Conservation (phyloP, 352 stramenopile species). For the Pythium aristosporum region DNA sequence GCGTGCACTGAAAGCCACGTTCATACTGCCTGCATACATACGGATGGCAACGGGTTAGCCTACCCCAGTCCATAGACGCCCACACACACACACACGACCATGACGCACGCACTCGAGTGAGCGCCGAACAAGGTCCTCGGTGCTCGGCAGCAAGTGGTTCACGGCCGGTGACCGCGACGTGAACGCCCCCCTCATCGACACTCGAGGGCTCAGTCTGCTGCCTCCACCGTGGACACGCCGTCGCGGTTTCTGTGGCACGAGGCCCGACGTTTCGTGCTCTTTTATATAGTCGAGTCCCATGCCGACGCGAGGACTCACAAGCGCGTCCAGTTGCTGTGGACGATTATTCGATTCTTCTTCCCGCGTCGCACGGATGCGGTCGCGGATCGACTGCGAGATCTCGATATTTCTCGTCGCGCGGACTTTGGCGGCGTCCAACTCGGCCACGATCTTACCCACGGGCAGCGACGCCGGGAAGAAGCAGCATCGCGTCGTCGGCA, state of each 20-base stretch:
- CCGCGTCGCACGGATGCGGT: slow-evolving; percentile 45
- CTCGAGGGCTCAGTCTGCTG: slow-evolving; percentile 31
- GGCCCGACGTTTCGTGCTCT: background rate
- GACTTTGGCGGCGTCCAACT: slow-evolving; percentile 62
- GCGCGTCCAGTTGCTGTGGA: slow-evolving; percentile 38
- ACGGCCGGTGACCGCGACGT: slow-evolving; percentile 61
- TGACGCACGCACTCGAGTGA: slow-evolving; percentile 47
- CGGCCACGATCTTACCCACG: slow-evolving; percentile 61
- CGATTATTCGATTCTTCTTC: slow-evolving; percentile 30
- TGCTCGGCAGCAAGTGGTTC: slow-evolving; percentile 61
- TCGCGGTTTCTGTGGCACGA: slow-evolving; percentile 4
- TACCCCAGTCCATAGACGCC: background rate
- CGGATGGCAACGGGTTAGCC: background rate
- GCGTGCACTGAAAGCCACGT: slow-evolving; percentile 18
- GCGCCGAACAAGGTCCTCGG: slow-evolving; percentile 58
- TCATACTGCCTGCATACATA: slow-evolving; percentile 26
- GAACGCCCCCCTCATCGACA: slow-evolving; percentile 62
- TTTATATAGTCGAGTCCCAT: slow-evolving; percentile 28
- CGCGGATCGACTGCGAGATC: slow-evolving; percentile 64
- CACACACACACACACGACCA: background rate
- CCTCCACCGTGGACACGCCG: slow-evolving; percentile 11
- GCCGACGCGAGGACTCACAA: slow-evolving; percentile 34
- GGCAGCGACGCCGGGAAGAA: slow-evolving; percentile 64
- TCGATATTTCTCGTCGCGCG: slow-evolving; percentile 61
- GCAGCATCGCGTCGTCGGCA: slow-evolving; percentile 35